Evolutionary conservation across 495 filamentous ascomycete species (phyloP).

Genomic region (Neurospora sp.): DNA sequence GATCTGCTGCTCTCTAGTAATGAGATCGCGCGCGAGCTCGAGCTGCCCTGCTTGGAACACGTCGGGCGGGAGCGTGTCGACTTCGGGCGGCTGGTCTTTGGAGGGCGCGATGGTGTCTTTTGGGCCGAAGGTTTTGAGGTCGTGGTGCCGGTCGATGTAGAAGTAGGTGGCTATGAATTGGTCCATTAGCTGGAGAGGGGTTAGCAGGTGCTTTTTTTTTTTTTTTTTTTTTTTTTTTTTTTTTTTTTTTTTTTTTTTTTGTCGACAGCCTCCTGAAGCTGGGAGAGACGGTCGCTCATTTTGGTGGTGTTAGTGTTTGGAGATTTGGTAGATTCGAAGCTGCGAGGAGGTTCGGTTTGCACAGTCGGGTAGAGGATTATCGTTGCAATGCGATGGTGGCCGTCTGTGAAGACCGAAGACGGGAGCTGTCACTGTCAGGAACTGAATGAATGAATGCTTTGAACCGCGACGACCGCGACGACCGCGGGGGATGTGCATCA

Average conservation of each 20-base stretch:
- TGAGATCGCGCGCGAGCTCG: constrained; percentile 78
- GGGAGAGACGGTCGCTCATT: constrained; percentile 88
- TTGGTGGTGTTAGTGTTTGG: constrained; percentile 2
- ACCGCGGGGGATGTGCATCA: neutral
- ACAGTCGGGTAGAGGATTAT: neutral
- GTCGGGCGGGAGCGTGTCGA: constrained; percentile 52
- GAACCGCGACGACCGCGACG: neutral
- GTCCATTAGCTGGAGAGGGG: constrained; percentile 55
- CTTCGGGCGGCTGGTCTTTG: constrained; percentile 39
- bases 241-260: constrained; percentile 24
- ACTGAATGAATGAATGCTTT: neutral
- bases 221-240: constrained; percentile 24
- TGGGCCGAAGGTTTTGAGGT: constrained; percentile 53
- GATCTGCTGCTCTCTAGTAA: constrained; percentile 90
- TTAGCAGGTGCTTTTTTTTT: neutral
- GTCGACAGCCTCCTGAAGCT: constrained; percentile 90
- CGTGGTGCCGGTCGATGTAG: constrained; percentile 76
- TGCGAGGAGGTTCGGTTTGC: neutral
- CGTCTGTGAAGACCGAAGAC: neutral
- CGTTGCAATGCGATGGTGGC: neutral
- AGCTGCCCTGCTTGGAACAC: constrained; percentile 59
- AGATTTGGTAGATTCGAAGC: neutral
- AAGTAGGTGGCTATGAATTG: constrained; percentile 82
- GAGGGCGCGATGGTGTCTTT: constrained; percentile 49
- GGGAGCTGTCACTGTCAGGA: neutral